phyloP scores from a whole-genome alignment of 1,139 yeast species.

The Magnusiomyces fungicola region DNA sequence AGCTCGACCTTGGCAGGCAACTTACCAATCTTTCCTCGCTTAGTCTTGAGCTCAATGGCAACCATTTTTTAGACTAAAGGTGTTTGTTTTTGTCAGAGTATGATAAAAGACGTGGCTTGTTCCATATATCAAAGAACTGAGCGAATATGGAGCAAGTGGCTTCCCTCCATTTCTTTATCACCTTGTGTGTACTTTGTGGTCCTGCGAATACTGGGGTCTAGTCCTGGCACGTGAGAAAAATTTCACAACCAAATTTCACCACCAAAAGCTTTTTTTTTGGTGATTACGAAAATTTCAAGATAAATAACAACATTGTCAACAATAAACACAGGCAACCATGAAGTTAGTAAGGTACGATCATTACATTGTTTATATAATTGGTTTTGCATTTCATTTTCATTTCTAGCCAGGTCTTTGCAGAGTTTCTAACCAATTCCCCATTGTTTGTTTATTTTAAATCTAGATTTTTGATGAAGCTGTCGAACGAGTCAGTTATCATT shows the following conservation, averaged over 20 bases:
- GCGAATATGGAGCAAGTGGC: too few relatives aligned
- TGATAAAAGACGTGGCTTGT: too few relatives aligned
- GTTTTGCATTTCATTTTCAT: too few relatives aligned
- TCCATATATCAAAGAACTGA: too few relatives aligned
- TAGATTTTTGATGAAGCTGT: conserved; percentile 77
- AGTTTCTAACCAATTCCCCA: background rate
- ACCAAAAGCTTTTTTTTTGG: background rate
- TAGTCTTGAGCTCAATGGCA: conserved; percentile 23
- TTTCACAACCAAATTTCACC: conserved; percentile 1
- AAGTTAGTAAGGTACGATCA: conserved; percentile 42
- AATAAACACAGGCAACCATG: conserved; percentile 33
- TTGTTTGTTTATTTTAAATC: background rate
- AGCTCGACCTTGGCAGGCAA: conserved; percentile 28
- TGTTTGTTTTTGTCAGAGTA: too few relatives aligned
- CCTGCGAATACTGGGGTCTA: conserved; percentile 3
- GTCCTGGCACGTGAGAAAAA: conserved; percentile 8
- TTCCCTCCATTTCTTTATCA: too few relatives aligned
- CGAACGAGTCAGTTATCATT: conserved; percentile 82
- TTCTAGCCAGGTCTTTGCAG: too few relatives aligned
- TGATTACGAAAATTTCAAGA: background rate
- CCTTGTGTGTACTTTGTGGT: too few relatives aligned
- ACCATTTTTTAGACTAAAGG: too few relatives aligned
- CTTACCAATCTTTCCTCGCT: conserved; percentile 23
- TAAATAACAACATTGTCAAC: background rate
- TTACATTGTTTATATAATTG: background rate